Conservation (phyloP, 768 basidiomycete species). For the Hypholoma fasciculare region DNA sequence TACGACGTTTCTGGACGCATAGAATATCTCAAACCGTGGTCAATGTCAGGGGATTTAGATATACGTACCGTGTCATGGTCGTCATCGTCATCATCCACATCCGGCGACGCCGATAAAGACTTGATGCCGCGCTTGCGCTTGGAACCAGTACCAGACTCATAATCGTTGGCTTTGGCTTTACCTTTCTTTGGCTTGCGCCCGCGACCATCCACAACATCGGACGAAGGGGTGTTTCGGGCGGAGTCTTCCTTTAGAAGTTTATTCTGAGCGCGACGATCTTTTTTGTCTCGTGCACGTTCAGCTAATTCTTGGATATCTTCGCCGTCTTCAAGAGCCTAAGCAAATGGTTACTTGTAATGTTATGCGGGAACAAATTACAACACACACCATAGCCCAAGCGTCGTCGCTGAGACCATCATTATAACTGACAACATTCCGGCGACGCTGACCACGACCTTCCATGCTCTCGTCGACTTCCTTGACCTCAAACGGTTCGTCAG, state of each 20-base stretch:
- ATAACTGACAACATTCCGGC: constrained; percentile 84
- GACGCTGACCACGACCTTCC: constrained; percentile 85
- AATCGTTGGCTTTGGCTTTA: constrained; percentile 59
- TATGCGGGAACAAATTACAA: background rate
- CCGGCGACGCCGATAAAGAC: constrained; percentile 76
- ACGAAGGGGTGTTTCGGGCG: constrained; percentile 63
- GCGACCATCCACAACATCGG: constrained; percentile 55
- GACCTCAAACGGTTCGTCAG: constrained; percentile 74
- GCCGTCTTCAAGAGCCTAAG: constrained; percentile 75
- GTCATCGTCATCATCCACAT: constrained; percentile 68
- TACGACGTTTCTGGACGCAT: constrained; percentile 75
- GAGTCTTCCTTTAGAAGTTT: constrained; percentile 62
- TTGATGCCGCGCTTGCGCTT: constrained; percentile 81
- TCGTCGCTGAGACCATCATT: constrained; percentile 94
- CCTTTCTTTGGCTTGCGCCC: constrained; percentile 72
- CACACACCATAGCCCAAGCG: constrained; percentile 77
- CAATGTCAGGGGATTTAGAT: background rate
- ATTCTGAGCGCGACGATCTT: constrained; percentile 59
- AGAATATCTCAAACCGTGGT: background rate
- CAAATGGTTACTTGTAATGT: background rate
- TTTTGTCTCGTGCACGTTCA: constrained; percentile 64
- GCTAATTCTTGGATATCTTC: constrained; percentile 76
- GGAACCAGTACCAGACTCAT: constrained; percentile 46
- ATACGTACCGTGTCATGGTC: constrained; percentile 63
- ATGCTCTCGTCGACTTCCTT: constrained; percentile 60